Conservation (phyloP, 164 flowering plant species). For the Malania oleifera region DNA sequence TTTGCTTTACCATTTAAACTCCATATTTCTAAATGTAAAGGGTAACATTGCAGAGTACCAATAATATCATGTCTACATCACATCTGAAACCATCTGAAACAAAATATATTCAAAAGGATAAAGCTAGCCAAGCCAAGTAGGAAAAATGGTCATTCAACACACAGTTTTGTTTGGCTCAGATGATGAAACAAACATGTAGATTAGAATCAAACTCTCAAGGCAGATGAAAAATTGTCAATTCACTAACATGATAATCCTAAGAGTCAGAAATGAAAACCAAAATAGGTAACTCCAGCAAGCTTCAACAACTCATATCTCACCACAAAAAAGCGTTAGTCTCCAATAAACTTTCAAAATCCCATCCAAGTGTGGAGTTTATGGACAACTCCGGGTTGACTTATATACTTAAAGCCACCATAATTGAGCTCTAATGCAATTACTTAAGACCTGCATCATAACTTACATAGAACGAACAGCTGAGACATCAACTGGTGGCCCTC, state of each 20-base stretch:
- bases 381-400: no score
- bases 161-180: no score
- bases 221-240: no score
- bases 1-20: background rate
- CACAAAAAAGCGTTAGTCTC: background rate
- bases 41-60: background rate
- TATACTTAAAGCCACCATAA: background rate
- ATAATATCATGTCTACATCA: background rate
- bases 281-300: no score
- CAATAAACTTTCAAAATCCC: background rate
- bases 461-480: slow-evolving; percentile 90
- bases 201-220: no score
- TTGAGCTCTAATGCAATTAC: no score
- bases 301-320: no score
- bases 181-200: no score
- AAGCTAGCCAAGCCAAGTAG: background rate
- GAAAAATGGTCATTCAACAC: no score
- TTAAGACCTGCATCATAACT: slow-evolving; percentile 19
- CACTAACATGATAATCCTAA: no score
- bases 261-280: no score
- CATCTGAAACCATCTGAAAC: background rate
- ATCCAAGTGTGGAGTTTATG: background rate
- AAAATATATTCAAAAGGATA: background rate
- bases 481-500: slow-evolving; percentile 97
- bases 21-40: background rate